Conservation (phyloP, 192 early-diverging fungal species). For the Diversispora eburnea region DNA sequence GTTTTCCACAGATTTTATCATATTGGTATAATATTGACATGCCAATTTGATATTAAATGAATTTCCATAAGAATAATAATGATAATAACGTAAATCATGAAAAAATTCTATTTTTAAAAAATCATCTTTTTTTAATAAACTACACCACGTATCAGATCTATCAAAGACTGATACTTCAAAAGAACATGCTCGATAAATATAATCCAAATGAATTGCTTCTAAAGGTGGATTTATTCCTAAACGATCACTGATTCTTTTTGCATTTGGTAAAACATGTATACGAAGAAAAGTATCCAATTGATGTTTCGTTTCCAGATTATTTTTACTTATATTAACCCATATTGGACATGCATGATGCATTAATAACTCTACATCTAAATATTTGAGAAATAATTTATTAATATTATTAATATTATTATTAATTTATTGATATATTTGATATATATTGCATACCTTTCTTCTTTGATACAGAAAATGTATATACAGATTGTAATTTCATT, state of each 20-base stretch:
- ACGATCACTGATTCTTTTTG: background rate
- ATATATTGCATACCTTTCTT: background rate
- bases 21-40: slow-evolving; percentile 3
- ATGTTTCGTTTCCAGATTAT: background rate
- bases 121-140: slow-evolving; percentile 18
- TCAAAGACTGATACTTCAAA: slow-evolving; percentile 8
- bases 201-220: background rate
- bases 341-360: slow-evolving; percentile 18
- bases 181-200: slow-evolving; percentile 14
- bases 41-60: slow-evolving; percentile 8
- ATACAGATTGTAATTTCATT: slow-evolving; percentile 5
- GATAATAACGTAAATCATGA: slow-evolving; percentile 13
- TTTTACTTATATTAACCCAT: background rate
- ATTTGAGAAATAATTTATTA: background rate
- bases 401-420: no score
- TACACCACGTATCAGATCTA: slow-evolving; percentile 14
- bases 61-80: slow-evolving; percentile 20
- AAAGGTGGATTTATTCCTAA: slow-evolving; percentile 6
- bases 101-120: slow-evolving; percentile 18
- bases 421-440: background rate
- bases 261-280: background rate
- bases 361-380: slow-evolving; percentile 5
- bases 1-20: slow-evolving; percentile 2
- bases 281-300: background rate
- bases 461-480: background rate